Percentiles rank a stretch among this genome's conserved stretches.
Evolutionary conservation across 2,329 filamentous ascomycete species (phyloP).

Genomic region (Elsinoe arachidis): DNA sequence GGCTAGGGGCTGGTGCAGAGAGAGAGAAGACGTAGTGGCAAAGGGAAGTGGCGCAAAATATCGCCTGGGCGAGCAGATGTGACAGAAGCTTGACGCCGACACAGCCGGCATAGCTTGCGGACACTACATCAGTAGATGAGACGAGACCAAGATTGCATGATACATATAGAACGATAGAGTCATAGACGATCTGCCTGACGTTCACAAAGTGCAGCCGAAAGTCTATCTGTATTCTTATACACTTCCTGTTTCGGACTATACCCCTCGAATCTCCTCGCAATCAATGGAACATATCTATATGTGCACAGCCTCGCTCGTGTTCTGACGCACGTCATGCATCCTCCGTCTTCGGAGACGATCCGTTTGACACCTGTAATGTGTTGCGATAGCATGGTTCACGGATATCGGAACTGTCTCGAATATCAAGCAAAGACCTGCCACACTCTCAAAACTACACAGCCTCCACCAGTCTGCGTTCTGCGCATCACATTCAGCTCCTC

Average conservation of each 20-base stretch:
- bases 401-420: not conserved
- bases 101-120: not conserved
- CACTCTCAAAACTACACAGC: not conserved
- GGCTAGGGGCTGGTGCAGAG: not conserved
- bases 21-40: not conserved
- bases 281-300: not conserved
- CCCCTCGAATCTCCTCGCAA: not conserved
- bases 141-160: conserved; percentile 3
- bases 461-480: not conserved
- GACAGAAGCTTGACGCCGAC: not conserved
- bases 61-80: no score
- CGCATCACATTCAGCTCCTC: not conserved
- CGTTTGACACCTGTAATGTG: not conserved
- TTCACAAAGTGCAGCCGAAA: not conserved
- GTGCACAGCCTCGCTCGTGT: not conserved
- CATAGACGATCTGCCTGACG: not conserved
- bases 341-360: not conserved
- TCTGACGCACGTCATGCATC: not conserved
- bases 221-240: not conserved
- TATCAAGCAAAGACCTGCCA: not conserved
- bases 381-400: not conserved
- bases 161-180: not conserved
- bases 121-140: not conserved
- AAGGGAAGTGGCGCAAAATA: no score
- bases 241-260: not conserved